A percentile compares a stretch with the other conserved stretches of the same genome.
Conservation (phyloP, 2,329 filamentous ascomycete genomes). For the Aspergillus calidoustus region DNA sequence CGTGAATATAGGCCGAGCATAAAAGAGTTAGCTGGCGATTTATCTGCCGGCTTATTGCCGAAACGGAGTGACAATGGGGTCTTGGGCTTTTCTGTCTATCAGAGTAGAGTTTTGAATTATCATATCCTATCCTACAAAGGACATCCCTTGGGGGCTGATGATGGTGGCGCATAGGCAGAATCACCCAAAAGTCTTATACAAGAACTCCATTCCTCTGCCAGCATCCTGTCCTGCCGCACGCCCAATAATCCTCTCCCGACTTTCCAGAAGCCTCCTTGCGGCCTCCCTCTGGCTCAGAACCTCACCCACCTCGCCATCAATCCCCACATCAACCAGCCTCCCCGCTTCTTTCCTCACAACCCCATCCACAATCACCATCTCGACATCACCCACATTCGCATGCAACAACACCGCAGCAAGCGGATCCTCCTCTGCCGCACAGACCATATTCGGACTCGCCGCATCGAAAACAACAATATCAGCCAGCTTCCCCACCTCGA, state of each 20-base stretch:
- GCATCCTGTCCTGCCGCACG: not conserved
- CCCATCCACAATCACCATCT: constrained; percentile 37
- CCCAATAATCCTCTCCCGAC: not conserved
- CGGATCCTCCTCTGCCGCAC: constrained; percentile 32
- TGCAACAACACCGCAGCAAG: constrained; percentile 38
- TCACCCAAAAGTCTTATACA: not conserved
- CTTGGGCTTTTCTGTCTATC: too few species aligned
- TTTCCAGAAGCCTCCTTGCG: not conserved
- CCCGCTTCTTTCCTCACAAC: constrained; percentile 25
- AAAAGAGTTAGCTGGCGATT: too few species aligned
- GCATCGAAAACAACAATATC: constrained; percentile 38
- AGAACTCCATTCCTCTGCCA: not conserved
- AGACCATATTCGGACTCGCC: constrained; percentile 31
- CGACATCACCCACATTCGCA: constrained; percentile 31
- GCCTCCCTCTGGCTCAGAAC: not conserved
- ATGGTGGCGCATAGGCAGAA: too few species aligned
- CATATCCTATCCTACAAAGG: too few species aligned
- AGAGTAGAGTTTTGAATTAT: too few species aligned
- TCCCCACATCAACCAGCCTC: constrained; percentile 5
- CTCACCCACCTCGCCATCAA: not conserved
- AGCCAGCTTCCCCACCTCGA: constrained; percentile 34
- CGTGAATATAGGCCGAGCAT: too few species aligned
- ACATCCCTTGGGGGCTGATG: too few species aligned
- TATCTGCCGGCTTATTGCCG: too few species aligned
- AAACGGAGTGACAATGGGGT: too few species aligned